These are phyloP conservation scores for Polychaeton citri DNA, from an alignment of 2,329 filamentous ascomycete genomes.

Conservation along the genomic window DNA sequence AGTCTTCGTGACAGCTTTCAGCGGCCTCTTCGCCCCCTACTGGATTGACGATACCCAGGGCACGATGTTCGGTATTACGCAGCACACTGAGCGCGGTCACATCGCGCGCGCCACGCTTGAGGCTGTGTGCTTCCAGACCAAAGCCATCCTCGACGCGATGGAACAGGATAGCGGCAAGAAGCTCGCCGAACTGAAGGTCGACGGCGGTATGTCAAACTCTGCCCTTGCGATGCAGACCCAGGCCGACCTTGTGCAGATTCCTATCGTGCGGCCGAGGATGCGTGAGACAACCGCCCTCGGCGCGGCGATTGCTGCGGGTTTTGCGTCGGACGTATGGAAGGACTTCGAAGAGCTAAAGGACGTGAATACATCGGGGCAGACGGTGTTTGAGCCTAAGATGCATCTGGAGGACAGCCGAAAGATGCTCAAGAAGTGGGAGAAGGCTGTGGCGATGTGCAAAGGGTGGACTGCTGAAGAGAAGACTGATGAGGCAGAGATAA, in stretches of 20 bases:
- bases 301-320: constrained; percentile 78
- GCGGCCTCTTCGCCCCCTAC: constrained; percentile 80
- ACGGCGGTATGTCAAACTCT: constrained; percentile 81
- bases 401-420: constrained; percentile 41
- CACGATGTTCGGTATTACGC: constrained; percentile 47
- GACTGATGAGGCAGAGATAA: constrained; percentile 6
- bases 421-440: constrained; percentile 60
- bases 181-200: constrained; percentile 64
- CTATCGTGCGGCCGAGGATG: constrained; percentile 74
- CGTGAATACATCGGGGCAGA: constrained; percentile 58
- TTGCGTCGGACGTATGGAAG: constrained; percentile 68
- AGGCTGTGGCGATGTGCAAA: constrained; percentile 65
- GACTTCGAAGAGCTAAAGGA: constrained; percentile 59
- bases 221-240: constrained; percentile 86
- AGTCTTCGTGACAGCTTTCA: constrained; percentile 79
- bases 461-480: constrained; percentile 49
- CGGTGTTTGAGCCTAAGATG: constrained; percentile 56
- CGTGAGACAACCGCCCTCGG: constrained; percentile 81
- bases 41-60: constrained; percentile 91
- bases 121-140: constrained; percentile 84
- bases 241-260: constrained; percentile 72
- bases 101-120: constrained; percentile 82
- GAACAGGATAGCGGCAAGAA: constrained; percentile 68
- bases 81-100: constrained; percentile 73
- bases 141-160: constrained; percentile 86